A percentile compares a stretch with the other conserved stretches of the same genome.
Evolutionary conservation across 805 yeast genomes (phyloP).

Genomic region (Cyberlindnera suaveolens): DNA sequence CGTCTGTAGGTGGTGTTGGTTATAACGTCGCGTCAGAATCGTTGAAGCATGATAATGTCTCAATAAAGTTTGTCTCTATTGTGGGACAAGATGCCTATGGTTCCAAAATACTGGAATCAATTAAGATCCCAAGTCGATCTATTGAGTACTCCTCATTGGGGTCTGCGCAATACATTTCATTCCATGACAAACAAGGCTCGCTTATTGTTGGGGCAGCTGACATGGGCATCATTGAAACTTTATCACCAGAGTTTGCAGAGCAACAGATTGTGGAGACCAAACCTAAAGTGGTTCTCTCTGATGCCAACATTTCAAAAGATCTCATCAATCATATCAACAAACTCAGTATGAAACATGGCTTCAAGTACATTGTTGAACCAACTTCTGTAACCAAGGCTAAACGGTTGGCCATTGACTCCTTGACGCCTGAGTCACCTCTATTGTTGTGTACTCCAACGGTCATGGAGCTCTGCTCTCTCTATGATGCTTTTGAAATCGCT

Average conservation of each 20-base stretch:
- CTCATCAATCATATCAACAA: conserved; percentile 33
- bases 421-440: conserved; percentile 5
- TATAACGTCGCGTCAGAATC: conserved; percentile 71
- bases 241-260: conserved; percentile 37
- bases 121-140: conserved; percentile 26
- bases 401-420: conserved; percentile 7
- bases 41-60: conserved; percentile 26
- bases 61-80: conserved; percentile 45
- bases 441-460: conserved; percentile 55
- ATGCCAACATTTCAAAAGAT: conserved; percentile 55
- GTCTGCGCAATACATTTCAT: conserved; percentile 72
- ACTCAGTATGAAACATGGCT: conserved; percentile 18
- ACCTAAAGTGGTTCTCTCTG: conserved; percentile 53
- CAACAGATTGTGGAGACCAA: conserved; percentile 32
- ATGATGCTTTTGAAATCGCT: conserved; percentile 38
- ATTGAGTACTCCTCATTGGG: conserved; percentile 9
- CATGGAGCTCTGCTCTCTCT: conserved; percentile 52
- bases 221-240: conserved; percentile 61
- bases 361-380: conserved; percentile 60
- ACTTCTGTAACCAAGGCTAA: conserved; percentile 65
- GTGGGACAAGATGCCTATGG: conserved; percentile 61
- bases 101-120: conserved; percentile 26
- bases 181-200: conserved; percentile 57
- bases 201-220: conserved; percentile 77
- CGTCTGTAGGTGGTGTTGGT: conserved; percentile 80